Evolutionary conservation across 2,329 filamentous ascomycete species (phyloP).

Genomic region (Parascedosporium putredinis): DNA sequence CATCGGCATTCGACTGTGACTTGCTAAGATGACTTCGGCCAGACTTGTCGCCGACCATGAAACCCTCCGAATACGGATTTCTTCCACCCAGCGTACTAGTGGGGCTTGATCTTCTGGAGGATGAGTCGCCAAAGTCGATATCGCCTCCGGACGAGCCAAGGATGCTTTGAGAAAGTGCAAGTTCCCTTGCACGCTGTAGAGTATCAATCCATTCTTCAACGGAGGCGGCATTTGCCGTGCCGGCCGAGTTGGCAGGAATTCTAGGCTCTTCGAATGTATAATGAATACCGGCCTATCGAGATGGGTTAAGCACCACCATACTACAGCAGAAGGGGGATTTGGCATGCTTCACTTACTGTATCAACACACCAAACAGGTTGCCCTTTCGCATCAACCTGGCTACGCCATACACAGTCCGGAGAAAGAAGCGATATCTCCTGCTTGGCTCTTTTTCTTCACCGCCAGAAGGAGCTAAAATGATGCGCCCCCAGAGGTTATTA

Average conservation of each 20-base stretch:
- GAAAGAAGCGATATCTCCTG: constrained; percentile 77
- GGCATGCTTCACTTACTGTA: constrained; percentile 58
- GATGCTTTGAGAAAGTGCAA: constrained; percentile 65
- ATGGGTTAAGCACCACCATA: constrained; percentile 11
- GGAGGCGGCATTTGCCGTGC: constrained; percentile 44
- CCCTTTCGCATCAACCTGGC: constrained; percentile 75
- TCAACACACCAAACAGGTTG: constrained; percentile 84
- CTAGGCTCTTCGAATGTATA: constrained; percentile 93
- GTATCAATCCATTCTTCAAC: constrained; percentile 90
- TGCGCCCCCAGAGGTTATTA: constrained; percentile 89
- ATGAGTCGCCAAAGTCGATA: constrained; percentile 56
- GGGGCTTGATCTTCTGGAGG: constrained; percentile 65
- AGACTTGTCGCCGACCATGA: constrained; percentile 37
- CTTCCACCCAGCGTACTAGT: constrained; percentile 59
- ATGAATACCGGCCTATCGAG: constrained; percentile 67
- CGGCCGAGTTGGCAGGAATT: constrained; percentile 45
- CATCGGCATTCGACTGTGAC: constrained; percentile 45
- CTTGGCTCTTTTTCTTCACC: constrained; percentile 91
- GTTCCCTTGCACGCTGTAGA: constrained; percentile 74
- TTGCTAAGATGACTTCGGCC: constrained; percentile 49
- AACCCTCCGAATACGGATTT: constrained; percentile 41
- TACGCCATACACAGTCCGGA: constrained; percentile 68
- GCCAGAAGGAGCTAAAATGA: constrained; percentile 81
- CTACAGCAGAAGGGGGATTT: neutral
- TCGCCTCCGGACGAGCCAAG: constrained; percentile 57